phyloP scores from a whole-genome alignment of 1,284 basidiomycete genomes.

The Malassezia obtusa region DNA sequence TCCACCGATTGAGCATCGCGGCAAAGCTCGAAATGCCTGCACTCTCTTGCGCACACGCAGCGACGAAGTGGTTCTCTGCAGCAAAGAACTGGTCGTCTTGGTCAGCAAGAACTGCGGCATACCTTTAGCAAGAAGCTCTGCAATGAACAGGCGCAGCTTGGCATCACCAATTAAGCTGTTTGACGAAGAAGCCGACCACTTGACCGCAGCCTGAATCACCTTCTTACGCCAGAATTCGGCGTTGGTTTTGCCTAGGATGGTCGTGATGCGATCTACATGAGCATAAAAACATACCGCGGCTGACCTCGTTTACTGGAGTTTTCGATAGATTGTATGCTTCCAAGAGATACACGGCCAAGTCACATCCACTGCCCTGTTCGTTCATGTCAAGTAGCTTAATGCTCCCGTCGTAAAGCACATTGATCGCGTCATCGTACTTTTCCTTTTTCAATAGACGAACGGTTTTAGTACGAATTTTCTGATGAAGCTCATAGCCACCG shows the following conservation, averaged over 20 bases:
- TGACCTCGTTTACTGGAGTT: constrained; percentile 20
- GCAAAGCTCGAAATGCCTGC: neutral
- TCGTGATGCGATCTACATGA: constrained; percentile 22
- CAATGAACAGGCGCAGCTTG: constrained; percentile 29
- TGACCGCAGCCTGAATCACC: constrained; percentile 38
- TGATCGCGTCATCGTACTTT: constrained; percentile 38
- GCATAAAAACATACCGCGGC: constrained; percentile 16
- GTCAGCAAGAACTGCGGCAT: neutral
- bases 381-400: constrained; percentile 29
- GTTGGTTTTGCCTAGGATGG: constrained; percentile 25
- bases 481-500: constrained; percentile 45
- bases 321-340: constrained; percentile 36
- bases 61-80: constrained; percentile 34
- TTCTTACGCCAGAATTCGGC: constrained; percentile 46
- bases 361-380: constrained; percentile 45
- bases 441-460: constrained; percentile 45
- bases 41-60: constrained; percentile 14
- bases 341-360: constrained; percentile 42
- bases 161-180: constrained; percentile 31
- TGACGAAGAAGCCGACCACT: constrained; percentile 30
- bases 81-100: constrained; percentile 19
- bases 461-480: constrained; percentile 45
- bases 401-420: constrained; percentile 30
- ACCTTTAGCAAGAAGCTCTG: constrained; percentile 32
- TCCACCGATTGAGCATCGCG: constrained; percentile 13